Base-by-base conservation (phyloP, 352 stramenopile genomes). In the Globisporangium sylvaticum region DNA sequence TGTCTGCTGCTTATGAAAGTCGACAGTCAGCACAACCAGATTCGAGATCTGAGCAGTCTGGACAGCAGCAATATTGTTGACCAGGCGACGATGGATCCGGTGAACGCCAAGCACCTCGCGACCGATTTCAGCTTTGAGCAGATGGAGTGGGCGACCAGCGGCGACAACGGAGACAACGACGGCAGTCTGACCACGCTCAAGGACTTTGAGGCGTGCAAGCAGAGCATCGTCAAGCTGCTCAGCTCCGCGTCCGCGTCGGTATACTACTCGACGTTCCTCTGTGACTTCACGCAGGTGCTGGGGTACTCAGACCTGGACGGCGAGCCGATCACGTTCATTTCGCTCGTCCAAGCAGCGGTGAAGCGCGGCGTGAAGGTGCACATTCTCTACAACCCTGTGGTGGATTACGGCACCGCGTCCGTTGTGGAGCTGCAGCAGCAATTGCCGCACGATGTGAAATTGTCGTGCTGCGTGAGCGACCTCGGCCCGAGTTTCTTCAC, bases 251-350 rank as follows among this genome's bases (percentile, higher is more conserved):
- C 67, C 3, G 81, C 73, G 32, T 88, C 78, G 0, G 81, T 92
- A 50, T 90, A 88, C 73, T 92, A 92, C 66, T 93, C 84, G 57
- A 93, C 84, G 4, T 93, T 93, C 64, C 72, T 93, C 27, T 93
- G 84, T 62, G 84, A 93, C 65, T 91, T 90, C 53, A 85, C 65
- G 8, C 84, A 90, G 34, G 73, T 83, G 20, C 69, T 93, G 2
- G 39, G 62, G 1, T 62, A 72, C 0, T 66, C 79, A 14, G 58
- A 79, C 27, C 53, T 72, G n/a, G 70, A 61, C 55, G 74, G 58
- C 57, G 69, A 72, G 15, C 34, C 48, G 14, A 52, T 65, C 29
- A 91, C 83, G n/a, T 87, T 93, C 52, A 69, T 86, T 24, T 90
- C 83, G 29, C 77, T 84, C 44, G 56, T 93, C 14, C 67, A 81